Conservation (phyloP, 345 rosid species). For the Gossypium turneri region DNA sequence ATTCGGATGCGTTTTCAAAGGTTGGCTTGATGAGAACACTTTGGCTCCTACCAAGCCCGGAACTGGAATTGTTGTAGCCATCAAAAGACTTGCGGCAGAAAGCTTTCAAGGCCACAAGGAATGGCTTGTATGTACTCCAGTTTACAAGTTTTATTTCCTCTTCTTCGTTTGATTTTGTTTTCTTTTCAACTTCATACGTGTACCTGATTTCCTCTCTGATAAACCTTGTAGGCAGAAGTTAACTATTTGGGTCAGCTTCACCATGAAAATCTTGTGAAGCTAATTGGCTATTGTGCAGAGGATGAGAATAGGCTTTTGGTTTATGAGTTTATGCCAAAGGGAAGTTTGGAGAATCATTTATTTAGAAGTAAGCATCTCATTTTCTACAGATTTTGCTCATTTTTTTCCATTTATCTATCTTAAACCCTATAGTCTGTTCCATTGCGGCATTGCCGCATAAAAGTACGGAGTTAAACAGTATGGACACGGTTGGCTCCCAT, state of each 20-base stretch:
- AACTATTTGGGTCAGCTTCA: conserved; percentile 72
- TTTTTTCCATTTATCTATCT: background rate
- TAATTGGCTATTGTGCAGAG: conserved; percentile 76
- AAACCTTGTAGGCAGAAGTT: conserved; percentile 62
- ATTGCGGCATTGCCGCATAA: background rate
- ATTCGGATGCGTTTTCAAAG: conserved; percentile 66
- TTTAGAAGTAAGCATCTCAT: conserved; percentile 60
- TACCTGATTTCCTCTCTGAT: background rate
- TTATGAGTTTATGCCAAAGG: conserved; percentile 80
- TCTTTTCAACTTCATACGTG: background rate
- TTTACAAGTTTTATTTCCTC: background rate
- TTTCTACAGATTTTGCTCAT: background rate
- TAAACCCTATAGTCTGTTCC: background rate
- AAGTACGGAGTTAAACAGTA: background rate
- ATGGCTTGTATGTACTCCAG: conserved; percentile 56
- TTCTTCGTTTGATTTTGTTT: background rate
- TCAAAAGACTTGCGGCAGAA: conserved; percentile 56
- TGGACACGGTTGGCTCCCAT: background rate
- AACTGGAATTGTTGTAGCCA: conserved; percentile 48
- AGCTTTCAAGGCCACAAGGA: conserved; percentile 77
- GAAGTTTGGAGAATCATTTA: conserved; percentile 89
- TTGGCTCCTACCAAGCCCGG: conserved; percentile 58
- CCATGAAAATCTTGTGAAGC: conserved; percentile 78
- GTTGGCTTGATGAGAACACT: conserved; percentile 57
- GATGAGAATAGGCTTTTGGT: conserved; percentile 66